Evolutionary conservation across 805 yeast species (phyloP).

Genomic region (Hanseniaspora thailandica): DNA sequence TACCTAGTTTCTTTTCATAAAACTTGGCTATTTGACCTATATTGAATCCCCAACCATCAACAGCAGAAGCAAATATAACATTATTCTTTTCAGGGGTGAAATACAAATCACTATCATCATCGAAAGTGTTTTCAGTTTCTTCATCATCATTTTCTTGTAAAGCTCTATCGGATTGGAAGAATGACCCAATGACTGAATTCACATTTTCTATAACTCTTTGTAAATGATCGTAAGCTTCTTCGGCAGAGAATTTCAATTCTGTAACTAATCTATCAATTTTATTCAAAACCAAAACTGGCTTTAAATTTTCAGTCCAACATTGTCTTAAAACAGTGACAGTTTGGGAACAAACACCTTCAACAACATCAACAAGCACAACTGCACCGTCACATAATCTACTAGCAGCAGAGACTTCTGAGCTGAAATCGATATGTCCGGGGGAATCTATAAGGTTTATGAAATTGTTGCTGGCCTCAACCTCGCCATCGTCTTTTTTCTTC

Average conservation of each 20-base stretch:
- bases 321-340: conserved; percentile 90
- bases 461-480: conserved; percentile 55
- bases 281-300: conserved; percentile 78
- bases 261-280: conserved; percentile 77
- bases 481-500: conserved; percentile 55
- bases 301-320: conserved; percentile 85
- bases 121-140: conserved; percentile 36
- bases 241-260: conserved; percentile 71
- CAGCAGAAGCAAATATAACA: conserved; percentile 80
- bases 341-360: conserved; percentile 97
- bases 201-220: conserved; percentile 78
- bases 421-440: conserved; percentile 98
- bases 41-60: conserved; percentile 97
- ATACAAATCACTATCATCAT: conserved; percentile 69
- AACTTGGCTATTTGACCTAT: conserved; percentile 78
- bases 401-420: conserved; percentile 91
- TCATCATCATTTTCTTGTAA: conserved; percentile 68
- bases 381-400: conserved; percentile 96
- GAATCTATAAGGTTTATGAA: conserved; percentile 88
- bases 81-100: conserved; percentile 81
- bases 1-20: conserved; percentile 73
- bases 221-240: conserved; percentile 76
- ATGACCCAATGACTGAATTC: conserved; percentile 86
- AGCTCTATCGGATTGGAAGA: conserved; percentile 86
- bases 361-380: conserved; percentile 86